Evolutionary conservation across 2,329 filamentous ascomycete species (phyloP), one percentile per base, ranked within the genome.

Genomic region (Achaetomium macrosporum): DNA sequence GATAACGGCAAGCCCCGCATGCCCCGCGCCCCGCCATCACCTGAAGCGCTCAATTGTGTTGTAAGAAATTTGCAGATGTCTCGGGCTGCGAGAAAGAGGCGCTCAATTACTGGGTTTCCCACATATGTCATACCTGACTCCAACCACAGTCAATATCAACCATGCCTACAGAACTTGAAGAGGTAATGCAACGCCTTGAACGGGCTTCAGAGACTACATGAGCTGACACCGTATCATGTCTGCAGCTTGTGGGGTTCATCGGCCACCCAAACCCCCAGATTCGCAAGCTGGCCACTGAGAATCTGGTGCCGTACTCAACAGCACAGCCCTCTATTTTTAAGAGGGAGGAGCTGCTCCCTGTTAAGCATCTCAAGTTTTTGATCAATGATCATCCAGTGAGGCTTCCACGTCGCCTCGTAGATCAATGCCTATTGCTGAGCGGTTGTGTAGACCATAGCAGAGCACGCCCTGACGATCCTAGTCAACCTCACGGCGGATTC

Each of bases 221-320:
- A 42, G 31, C 57, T 58, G 42, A 57, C 45, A 40, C 25, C 25
- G 7, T 25, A 25, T 12, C 31, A 47, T 46, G 29, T 20, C 52
- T 37, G 44, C 62, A 95, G 89, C 83, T 96, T 50, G 90, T 96
- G 57, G 90, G 90, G 68, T 96, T 97, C 71, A 87, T 97, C 55
- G 87, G 88, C 70, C 87, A 95, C 72, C 88, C 88, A 55, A 96
- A 95, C 68, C 89, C 90, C 40, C 88, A 96, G 68, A 90, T 97
- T 59, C 84, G 93, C 62, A 84, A 89, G 68, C 79, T 92, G 61
- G 91, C 91, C 45, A 83, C 85, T 50, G 90, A 96, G 69, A 88
- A 95, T 63, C 78, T 96, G 35, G 84, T 96, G 42, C 88, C 90
- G 11, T 97, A 88, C 59, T 88, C 88, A 20, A 78, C 82, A 11